Conservation (phyloP, 2,329 filamentous ascomycete species). For the Lachnellula subtilissima region DNA sequence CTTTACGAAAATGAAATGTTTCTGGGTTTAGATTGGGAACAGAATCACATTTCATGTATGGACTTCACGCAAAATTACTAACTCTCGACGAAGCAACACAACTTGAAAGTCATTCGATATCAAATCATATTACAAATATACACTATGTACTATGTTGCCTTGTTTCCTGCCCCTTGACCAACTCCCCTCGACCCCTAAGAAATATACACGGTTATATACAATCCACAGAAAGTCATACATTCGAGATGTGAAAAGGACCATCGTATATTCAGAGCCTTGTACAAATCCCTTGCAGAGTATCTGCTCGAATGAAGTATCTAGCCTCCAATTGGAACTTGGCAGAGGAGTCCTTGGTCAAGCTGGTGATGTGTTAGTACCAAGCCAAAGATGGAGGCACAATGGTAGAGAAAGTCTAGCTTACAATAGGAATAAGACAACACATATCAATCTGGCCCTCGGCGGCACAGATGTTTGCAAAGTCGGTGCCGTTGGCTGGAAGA, state of each 20-base stretch:
- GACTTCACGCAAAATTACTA: too few species aligned
- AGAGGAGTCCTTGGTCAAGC: conserved; percentile 3
- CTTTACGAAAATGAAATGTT: neutral
- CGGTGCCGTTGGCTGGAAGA: conserved; percentile 39
- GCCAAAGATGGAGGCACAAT: neutral
- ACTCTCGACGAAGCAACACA: neutral
- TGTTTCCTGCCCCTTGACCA: neutral
- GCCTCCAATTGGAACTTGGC: neutral
- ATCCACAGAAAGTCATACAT: neutral
- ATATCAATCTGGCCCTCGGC: conserved; percentile 36
- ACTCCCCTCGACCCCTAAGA: neutral
- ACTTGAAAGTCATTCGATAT: neutral
- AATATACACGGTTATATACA: neutral
- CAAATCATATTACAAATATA: neutral
- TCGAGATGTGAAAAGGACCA: neutral
- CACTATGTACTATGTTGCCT: neutral
- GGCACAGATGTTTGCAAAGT: conserved; percentile 26
- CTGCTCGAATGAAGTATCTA: neutral
- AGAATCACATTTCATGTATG: too few species aligned
- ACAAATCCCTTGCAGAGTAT: neutral
- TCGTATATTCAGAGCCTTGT: neutral
- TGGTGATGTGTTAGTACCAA: neutral
- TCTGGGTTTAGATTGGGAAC: too few species aligned
- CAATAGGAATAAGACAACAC: conserved; percentile 52
- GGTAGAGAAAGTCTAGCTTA: conserved; percentile 11